These are phyloP conservation scores for Pseudomassariella vexata DNA, from an alignment of 2,329 filamentous ascomycete genomes.

Conservation along the genomic window DNA sequence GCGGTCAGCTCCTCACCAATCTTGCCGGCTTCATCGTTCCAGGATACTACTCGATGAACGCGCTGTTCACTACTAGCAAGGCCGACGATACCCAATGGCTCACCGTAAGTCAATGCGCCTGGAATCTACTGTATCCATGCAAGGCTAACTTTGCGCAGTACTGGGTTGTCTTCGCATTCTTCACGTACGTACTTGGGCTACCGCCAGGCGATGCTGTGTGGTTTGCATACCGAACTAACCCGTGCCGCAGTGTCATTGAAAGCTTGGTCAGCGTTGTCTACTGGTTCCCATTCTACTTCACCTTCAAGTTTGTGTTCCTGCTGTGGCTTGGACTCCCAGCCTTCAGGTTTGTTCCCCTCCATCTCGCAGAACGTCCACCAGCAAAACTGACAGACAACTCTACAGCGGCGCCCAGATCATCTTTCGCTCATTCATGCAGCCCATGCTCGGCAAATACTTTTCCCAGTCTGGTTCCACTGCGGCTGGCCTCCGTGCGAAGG, in stretches of 20 bases:
- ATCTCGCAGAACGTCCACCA: neutral
- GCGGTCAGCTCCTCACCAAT: constrained; percentile 82
- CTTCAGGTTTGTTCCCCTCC: constrained; percentile 66
- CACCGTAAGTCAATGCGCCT: constrained; percentile 46
- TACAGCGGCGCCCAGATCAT: constrained; percentile 86
- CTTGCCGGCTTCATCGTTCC: constrained; percentile 77
- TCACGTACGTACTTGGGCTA: constrained; percentile 49
- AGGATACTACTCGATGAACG: constrained; percentile 76
- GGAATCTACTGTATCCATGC: neutral
- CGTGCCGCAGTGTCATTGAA: constrained; percentile 58
- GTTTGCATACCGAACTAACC: too few species aligned
- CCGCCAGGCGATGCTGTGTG: neutral
- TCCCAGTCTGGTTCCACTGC: constrained; percentile 62
- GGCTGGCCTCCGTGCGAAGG: constrained; percentile 83
- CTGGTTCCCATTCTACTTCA: constrained; percentile 99
- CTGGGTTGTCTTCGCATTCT: constrained; percentile 80
- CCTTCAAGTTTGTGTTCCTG: constrained; percentile 97
- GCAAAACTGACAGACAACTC: constrained; percentile 9
- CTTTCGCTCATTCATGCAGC: constrained; percentile 93
- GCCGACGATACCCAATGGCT: constrained; percentile 78
- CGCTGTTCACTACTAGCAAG: constrained; percentile 67
- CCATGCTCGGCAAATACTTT: constrained; percentile 92
- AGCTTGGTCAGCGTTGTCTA: constrained; percentile 79
- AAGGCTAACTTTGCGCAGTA: constrained; percentile 51
- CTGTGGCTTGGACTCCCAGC: constrained; percentile 96